A percentile compares a stretch with the other conserved stretches of the same genome.
phyloP scores from a whole-genome alignment of 176 grass and related monocot genomes.

The Musa beccarii region DNA sequence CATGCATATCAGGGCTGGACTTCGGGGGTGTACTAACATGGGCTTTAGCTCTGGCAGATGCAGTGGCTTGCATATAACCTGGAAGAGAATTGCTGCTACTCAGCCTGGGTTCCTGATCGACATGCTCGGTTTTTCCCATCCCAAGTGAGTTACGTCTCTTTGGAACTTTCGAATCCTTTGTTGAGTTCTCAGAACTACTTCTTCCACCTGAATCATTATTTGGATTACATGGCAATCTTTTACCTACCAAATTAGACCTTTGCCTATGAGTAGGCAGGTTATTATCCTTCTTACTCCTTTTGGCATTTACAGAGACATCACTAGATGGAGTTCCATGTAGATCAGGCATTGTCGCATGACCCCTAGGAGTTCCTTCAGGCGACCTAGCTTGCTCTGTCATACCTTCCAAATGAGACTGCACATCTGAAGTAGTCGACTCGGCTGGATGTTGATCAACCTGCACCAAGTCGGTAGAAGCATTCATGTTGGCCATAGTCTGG shows the following conservation, averaged over 20 bases:
- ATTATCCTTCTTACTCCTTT: constrained; percentile 10
- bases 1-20: constrained; percentile 8
- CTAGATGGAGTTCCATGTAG: constrained; percentile 22
- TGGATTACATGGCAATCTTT: constrained; percentile 15
- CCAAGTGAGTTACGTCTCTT: constrained; percentile 14
- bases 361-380: constrained; percentile 17
- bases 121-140: constrained; percentile 4
- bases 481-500: neutral
- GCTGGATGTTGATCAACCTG: constrained; percentile 3
- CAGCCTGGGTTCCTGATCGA: constrained; percentile 6
- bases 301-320: constrained; percentile 11
- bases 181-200: neutral
- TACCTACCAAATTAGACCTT: constrained; percentile 10
- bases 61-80: constrained; percentile 24
- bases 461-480: neutral
- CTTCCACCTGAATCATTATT: constrained; percentile 9
- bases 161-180: constrained; percentile 6
- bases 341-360: constrained; percentile 1
- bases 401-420: neutral
- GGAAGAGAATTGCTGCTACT: constrained; percentile 18
- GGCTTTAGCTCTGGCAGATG: constrained; percentile 19
- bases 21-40: constrained; percentile 4
- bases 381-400: constrained; percentile 3
- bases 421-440: constrained; percentile 4
- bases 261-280: constrained; percentile 2